Evolutionary conservation across 2,329 filamentous ascomycete genomes (phyloP), one percentile per base, ranked within the genome.

Genomic region (Trichoderma breve): DNA sequence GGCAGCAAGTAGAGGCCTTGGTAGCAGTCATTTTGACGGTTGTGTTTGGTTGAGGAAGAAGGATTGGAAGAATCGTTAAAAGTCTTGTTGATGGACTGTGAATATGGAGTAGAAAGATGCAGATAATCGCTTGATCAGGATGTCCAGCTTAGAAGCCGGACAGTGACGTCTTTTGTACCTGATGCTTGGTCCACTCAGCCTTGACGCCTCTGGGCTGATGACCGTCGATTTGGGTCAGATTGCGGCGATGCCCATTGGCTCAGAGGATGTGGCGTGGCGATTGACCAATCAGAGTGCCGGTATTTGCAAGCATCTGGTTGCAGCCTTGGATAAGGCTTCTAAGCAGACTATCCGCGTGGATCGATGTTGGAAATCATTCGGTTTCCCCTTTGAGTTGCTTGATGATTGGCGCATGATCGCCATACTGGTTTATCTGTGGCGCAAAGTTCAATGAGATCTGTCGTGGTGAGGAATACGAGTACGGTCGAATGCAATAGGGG

Each of bases 1-100:
- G 84, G 81, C 87, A 89, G 86, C 87, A 89, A 76, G 86, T 89
- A 71, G 85, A 82, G 47, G 82, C 77, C 76, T 82, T 82, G 77
- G 78, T 74, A 77, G 77, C 74, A 36, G 79, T 77, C 80, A 82
- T 83, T 76, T 64, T 80, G 76, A 63, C 24, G 26, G 69, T 55
- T 18, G 6, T 68, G 47, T 43, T 60, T 68, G 18, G 30, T 32
- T 47, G 39, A 47, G 15, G 60, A 74, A 43, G 32, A 39, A 71
- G 15, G 55, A 57, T 8, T 7, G 65, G 61, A 26, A 18, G 43
- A 7, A 15, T 57, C 60, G 64, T 28, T n/a, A 12, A 34, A 36
- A 15, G 24, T 30, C 36, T 21, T 47, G 53, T 9, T n/a, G 26
- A 51, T 51, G 43, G 6, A 55, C 28, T 28, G n/a, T 34, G 3